phyloP scores from a whole-genome alignment of 192 early-diverging fungal species.

The Coemansia sp. region DNA sequence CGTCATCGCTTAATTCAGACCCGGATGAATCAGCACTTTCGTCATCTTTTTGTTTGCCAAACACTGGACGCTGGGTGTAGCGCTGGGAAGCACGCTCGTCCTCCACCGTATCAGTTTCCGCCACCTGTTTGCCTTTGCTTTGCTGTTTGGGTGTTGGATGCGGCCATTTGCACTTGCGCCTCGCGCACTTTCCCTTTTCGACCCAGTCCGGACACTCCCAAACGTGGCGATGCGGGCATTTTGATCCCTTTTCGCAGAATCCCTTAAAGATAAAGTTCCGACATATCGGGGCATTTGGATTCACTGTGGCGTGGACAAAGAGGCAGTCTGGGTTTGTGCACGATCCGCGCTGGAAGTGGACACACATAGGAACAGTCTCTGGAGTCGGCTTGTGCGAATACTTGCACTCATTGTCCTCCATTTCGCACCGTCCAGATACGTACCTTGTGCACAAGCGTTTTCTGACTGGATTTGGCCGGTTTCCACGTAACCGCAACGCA shows the following conservation, averaged over 20 bases:
- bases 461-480: not conserved
- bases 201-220: conserved; percentile 73
- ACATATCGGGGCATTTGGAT: conserved; percentile 64
- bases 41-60: conserved; percentile 9
- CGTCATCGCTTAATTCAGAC: conserved; percentile 2
- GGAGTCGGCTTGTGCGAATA: conserved; percentile 63
- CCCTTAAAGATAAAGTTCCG: conserved; percentile 66
- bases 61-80: conserved; percentile 38
- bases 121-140: not conserved
- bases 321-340: conserved; percentile 61
- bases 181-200: conserved; percentile 61
- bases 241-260: conserved; percentile 60
- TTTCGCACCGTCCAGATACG: conserved; percentile 32
- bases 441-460: conserved; percentile 36
- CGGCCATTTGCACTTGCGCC: conserved; percentile 61
- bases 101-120: conserved; percentile 18
- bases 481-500: conserved; percentile 17
- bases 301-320: conserved; percentile 63
- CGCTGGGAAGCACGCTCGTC: conserved; percentile 23
- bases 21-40: not conserved
- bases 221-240: conserved; percentile 65
- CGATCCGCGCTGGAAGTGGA: conserved; percentile 65
- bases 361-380: conserved; percentile 63
- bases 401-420: conserved; percentile 40
- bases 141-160: conserved; percentile 40